Evolutionary conservation across 805 yeast genomes (phyloP).

Genomic region (Candida berthetii): DNA sequence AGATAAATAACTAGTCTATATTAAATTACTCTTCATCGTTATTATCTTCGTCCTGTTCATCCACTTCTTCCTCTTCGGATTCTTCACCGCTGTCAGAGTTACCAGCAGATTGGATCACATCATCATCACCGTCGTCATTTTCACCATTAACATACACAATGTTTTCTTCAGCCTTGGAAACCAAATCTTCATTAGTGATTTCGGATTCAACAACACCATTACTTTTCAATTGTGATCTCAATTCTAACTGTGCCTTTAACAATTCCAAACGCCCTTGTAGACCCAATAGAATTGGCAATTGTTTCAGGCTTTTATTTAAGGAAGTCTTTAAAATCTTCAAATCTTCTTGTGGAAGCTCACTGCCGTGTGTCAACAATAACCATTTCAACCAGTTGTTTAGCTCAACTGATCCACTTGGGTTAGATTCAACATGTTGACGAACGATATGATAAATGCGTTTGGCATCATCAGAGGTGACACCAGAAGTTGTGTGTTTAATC

Average conservation of each 20-base stretch:
- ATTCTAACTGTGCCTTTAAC: constrained; percentile 65
- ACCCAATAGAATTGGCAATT: constrained; percentile 63
- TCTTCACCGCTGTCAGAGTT: constrained; percentile 20
- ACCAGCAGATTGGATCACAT: constrained; percentile 11
- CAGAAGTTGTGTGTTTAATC: constrained; percentile 33
- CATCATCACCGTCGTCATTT: constrained; percentile 34
- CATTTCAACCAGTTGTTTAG: constrained; percentile 71
- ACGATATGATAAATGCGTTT: constrained; percentile 38
- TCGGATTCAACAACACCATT: constrained; percentile 24
- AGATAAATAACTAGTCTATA: neutral
- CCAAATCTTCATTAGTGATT: constrained; percentile 17
- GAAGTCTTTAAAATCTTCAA: constrained; percentile 53
- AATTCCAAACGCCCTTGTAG: constrained; percentile 83
- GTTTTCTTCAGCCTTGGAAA: constrained; percentile 25
- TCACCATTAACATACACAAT: constrained; percentile 35
- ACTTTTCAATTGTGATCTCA: constrained; percentile 48
- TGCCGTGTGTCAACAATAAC: constrained; percentile 66
- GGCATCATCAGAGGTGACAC: constrained; percentile 35
- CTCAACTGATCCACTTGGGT: constrained; percentile 34
- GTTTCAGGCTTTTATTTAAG: constrained; percentile 46
- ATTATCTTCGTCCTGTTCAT: constrained; percentile 11
- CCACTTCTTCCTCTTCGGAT: constrained; percentile 31
- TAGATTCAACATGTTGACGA: constrained; percentile 38
- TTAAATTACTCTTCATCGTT: neutral
- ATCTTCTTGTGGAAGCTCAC: constrained; percentile 1